Conservation (phyloP, 352 stramenopile genomes). For the Pythium pectinolyticum region DNA sequence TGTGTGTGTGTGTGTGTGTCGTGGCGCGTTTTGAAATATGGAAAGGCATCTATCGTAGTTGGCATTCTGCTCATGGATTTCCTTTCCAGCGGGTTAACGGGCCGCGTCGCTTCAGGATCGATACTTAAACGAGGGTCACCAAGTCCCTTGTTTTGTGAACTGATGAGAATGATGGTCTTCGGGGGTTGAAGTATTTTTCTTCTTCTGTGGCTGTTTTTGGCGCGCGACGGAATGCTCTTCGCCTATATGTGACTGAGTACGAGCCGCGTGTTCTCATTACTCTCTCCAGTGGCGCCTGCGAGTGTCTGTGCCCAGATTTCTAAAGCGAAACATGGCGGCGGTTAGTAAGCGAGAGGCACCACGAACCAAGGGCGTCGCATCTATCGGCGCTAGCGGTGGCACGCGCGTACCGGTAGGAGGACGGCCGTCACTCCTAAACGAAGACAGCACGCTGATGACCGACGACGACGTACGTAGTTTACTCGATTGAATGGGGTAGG, state of each 20-base stretch:
- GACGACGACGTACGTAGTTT: slow-evolving; percentile 57
- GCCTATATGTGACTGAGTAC: no score
- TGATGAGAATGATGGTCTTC: slow-evolving; percentile 18
- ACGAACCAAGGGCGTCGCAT: not conserved
- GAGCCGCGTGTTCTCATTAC: no score
- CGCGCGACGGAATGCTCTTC: no score
- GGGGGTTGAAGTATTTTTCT: slow-evolving; percentile 19
- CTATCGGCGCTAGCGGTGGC: not conserved
- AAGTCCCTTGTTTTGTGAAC: not conserved
- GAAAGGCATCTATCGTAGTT: no score
- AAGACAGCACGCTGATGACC: slow-evolving; percentile 51
- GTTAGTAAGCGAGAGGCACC: not conserved
- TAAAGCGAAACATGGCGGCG: not conserved
- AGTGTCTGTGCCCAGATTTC: not conserved
- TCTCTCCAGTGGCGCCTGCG: no score
- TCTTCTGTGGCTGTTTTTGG: slow-evolving; percentile 19
- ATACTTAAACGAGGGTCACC: slow-evolving; percentile 8
- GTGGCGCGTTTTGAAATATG: slow-evolving; percentile 15
- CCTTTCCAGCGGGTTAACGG: no score
- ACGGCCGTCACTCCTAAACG: slow-evolving; percentile 27
- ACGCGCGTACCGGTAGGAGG: not conserved
- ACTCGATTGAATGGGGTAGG: not conserved
- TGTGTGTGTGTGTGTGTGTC: not conserved
- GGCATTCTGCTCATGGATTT: no score
- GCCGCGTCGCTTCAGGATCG: slow-evolving; percentile 3